phyloP scores from a whole-genome alignment of 225 moss, liverwort and hornwort genomes.

The Takakia lepidozioides region DNA sequence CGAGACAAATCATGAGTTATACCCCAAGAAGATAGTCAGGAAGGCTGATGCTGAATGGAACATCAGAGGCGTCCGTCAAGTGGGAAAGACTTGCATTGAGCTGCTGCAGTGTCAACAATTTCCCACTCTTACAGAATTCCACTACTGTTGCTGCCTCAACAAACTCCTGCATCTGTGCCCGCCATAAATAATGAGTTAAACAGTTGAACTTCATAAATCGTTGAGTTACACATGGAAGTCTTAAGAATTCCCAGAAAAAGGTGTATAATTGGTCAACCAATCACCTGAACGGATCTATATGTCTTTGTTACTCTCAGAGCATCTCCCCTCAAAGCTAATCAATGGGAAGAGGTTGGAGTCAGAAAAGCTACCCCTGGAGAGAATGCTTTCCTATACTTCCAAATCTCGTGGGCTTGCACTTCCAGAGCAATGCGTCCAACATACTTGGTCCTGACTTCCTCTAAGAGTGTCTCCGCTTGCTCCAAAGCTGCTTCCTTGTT shows the following conservation, averaged over 20 bases:
- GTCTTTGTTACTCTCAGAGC: no score
- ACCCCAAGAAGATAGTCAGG: slow-evolving; percentile 48
- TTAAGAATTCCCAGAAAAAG: no score
- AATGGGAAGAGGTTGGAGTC: neutral
- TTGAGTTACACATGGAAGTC: no score
- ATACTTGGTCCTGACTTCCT: slow-evolving; percentile 22
- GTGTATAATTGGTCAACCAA: no score
- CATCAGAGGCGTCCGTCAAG: slow-evolving; percentile 25
- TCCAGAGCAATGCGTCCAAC: slow-evolving; percentile 40
- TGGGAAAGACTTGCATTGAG: slow-evolving; percentile 26
- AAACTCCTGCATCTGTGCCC: slow-evolving; percentile 44
- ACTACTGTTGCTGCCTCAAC: slow-evolving; percentile 48
- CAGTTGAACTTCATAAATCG: no score
- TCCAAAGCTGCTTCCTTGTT: slow-evolving; percentile 29
- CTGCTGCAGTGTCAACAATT: slow-evolving; percentile 24
- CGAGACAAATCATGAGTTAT: no score
- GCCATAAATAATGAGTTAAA: no score
- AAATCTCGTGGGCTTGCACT: slow-evolving; percentile 38
- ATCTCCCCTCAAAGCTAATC: neutral
- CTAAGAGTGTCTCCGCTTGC: slow-evolving; percentile 40
- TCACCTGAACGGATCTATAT: no score
- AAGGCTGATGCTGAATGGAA: slow-evolving; percentile 29
- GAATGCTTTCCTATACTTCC: slow-evolving; percentile 44
- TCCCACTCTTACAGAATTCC: slow-evolving; percentile 29
- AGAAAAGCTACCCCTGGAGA: slow-evolving; percentile 28